Evolutionary conservation across 106 monocot species (phyloP).

Genomic region (Phalaenopsis equestris): DNA sequence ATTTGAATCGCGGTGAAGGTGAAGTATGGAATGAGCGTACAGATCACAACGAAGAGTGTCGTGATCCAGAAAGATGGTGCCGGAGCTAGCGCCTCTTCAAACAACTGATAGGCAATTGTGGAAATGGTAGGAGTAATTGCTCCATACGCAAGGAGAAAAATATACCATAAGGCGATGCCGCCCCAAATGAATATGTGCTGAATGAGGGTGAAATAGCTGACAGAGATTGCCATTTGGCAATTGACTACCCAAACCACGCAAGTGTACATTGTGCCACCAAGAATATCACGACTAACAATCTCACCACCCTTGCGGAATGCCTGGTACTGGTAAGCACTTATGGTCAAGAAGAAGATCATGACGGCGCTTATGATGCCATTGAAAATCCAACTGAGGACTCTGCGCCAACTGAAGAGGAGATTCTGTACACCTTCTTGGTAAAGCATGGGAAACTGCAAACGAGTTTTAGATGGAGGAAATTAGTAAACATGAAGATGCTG

Average conservation of each 20-base stretch:
- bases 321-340: slow-evolving; percentile 13
- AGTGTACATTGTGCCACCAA: slow-evolving; percentile 68
- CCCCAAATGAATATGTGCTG: slow-evolving; percentile 94
- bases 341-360: slow-evolving; percentile 20
- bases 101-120: slow-evolving; percentile 53
- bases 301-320: slow-evolving; percentile 40
- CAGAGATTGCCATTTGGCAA: slow-evolving; percentile 82
- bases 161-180: slow-evolving; percentile 69
- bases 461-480: not conserved
- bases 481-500: not conserved
- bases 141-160: slow-evolving; percentile 60
- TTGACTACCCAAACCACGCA: slow-evolving; percentile 90
- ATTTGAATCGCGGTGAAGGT: slow-evolving; percentile 48
- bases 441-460: slow-evolving; percentile 18
- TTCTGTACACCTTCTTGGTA: slow-evolving; percentile 27
- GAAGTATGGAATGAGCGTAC: slow-evolving; percentile 65
- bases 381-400: slow-evolving; percentile 20
- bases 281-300: slow-evolving; percentile 25
- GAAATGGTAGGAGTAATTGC: slow-evolving; percentile 48
- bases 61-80: slow-evolving; percentile 52
- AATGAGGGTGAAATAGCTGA: slow-evolving; percentile 84
- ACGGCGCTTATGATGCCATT: slow-evolving; percentile 12
- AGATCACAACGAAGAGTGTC: slow-evolving; percentile 49
- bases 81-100: slow-evolving; percentile 52
- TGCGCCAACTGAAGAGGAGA: slow-evolving; percentile 21